Base-by-base conservation (phyloP, 2,329 filamentous ascomycete genomes). In the Botrytis fabae region DNA sequence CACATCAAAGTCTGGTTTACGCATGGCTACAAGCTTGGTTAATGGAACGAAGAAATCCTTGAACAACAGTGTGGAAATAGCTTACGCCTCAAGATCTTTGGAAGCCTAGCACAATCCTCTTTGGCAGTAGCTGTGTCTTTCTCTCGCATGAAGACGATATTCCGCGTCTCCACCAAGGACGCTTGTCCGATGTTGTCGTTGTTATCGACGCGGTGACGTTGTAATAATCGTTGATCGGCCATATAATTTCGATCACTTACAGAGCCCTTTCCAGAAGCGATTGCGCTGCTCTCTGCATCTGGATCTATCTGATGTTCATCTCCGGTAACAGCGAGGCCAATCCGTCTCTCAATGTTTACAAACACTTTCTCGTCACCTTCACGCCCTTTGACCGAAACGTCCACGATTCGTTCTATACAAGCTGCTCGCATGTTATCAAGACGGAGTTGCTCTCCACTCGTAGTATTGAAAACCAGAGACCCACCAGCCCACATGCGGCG, bases 401-500 rank as follows among this genome's bases (percentile, higher is more conserved):
- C 82, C n/a, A 80, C 80, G 65, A 87, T 86, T 20, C 79, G 80
- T 78, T 87, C 86, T 35, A 83, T 77, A 70, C 84, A 86, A 22
- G 82, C 82, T 22, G 83, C 83, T 25, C 83, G 80, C 35, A 77
- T 76, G 25, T 82, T 82, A 73, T 83, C 76, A 14, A 83, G 77
- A 46, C 76, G 60, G 32, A 82, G 79, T 42, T 75, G 74, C 32
- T 59, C 28, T 38, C 46, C 60, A 18, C 28, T 40, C 8, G 76
- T 38, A 6, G 75, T 74, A 28, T 82, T 81, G 77, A 93, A 92
- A 1, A 80, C 80, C 14, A 98, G 82, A 59, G 87, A 86, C 0
- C 95, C 96, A 46, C 95, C 94, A 22, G 93, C 93, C 96, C 96
- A 99, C 84, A 99, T 89, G 28, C 96, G 90, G 35, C 93, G 88